Evolutionary conservation across 805 yeast genomes (phyloP).

Genomic region (Candida khao-thaluensis): DNA sequence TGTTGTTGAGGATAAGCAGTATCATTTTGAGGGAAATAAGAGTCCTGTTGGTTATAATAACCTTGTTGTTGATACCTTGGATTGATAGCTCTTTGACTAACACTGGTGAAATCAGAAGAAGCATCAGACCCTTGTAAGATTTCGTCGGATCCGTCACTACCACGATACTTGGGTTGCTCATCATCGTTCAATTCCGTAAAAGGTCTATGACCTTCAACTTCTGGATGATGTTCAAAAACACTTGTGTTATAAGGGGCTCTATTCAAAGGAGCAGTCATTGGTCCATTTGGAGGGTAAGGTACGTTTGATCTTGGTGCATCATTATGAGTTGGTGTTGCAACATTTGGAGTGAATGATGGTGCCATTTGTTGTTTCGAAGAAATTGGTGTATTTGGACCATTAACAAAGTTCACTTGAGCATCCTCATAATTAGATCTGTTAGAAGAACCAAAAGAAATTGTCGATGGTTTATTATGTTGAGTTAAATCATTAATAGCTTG

Average conservation of each 20-base stretch:
- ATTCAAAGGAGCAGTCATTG: slow-evolving; percentile 16
- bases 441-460: slow-evolving; percentile 14
- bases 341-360: slow-evolving; percentile 28
- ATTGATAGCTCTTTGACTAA: slow-evolving; percentile 73
- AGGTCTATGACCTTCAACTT: slow-evolving; percentile 46
- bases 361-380: slow-evolving; percentile 32
- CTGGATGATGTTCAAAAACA: slow-evolving; percentile 46
- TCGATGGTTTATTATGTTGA: slow-evolving; percentile 15
- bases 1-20: slow-evolving; percentile 18
- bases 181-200: slow-evolving; percentile 40
- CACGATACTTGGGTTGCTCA: slow-evolving; percentile 13
- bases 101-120: slow-evolving; percentile 72
- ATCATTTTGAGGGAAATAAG: slow-evolving; percentile 19
- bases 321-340: slow-evolving; percentile 25
- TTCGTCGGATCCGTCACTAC: slow-evolving; percentile 14
- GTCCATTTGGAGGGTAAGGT: slow-evolving; percentile 21
- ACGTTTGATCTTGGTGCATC: slow-evolving; percentile 19
- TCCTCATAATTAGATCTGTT: slow-evolving; percentile 17
- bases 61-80: slow-evolving; percentile 44
- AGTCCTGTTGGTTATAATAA: slow-evolving; percentile 14
- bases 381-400: slow-evolving; percentile 36
- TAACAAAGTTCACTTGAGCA: slow-evolving; percentile 24
- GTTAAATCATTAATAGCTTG: slow-evolving; percentile 36
- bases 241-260: slow-evolving; percentile 22
- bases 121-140: slow-evolving; percentile 31